These are phyloP conservation scores for Ramicandelaber brevisporus DNA, from an alignment of 192 early-diverging fungal species.

Conservation along the genomic window DNA sequence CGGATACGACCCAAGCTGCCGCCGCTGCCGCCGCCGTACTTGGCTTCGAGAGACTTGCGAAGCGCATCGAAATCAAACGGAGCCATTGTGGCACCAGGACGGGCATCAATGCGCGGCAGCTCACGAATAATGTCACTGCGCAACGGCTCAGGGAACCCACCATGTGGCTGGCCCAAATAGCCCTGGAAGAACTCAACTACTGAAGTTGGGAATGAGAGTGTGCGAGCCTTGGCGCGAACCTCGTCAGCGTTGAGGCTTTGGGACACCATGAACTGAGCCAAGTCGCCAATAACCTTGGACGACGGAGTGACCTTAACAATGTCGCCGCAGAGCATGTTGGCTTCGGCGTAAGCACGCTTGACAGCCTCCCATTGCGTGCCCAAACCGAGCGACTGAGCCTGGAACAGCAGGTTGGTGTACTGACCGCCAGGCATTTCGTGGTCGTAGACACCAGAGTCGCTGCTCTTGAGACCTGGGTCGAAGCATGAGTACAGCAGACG, in stretches of 20 bases:
- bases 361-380: slow-evolving; percentile 86
- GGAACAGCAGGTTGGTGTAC: slow-evolving; percentile 97
- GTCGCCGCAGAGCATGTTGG: slow-evolving; percentile 81
- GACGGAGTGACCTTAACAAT: slow-evolving; percentile 96
- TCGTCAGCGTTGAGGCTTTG: slow-evolving; percentile 53
- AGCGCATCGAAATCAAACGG: slow-evolving; percentile 54
- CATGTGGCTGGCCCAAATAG: slow-evolving; percentile 76
- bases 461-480: slow-evolving; percentile 68
- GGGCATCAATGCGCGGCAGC: slow-evolving; percentile 44
- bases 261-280: slow-evolving; percentile 95
- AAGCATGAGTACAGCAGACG: slow-evolving; percentile 91
- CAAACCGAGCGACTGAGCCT: slow-evolving; percentile 78
- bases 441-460: slow-evolving; percentile 77
- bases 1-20: too few species aligned
- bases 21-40: slow-evolving; percentile 44
- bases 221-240: slow-evolving; percentile 43
- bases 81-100: slow-evolving; percentile 59
- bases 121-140: slow-evolving; percentile 58
- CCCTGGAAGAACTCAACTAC: slow-evolving; percentile 97
- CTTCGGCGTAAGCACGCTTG: slow-evolving; percentile 70
- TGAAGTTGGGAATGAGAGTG: slow-evolving; percentile 77
- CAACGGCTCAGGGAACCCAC: slow-evolving; percentile 83
- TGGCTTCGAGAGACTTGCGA: slow-evolving; percentile 46
- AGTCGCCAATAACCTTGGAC: slow-evolving; percentile 93
- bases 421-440: slow-evolving; percentile 97